Percentiles rank a stretch among this genome's conserved stretches.
Conservation (phyloP, 441 rosid species). For the Croton setiger region DNA sequence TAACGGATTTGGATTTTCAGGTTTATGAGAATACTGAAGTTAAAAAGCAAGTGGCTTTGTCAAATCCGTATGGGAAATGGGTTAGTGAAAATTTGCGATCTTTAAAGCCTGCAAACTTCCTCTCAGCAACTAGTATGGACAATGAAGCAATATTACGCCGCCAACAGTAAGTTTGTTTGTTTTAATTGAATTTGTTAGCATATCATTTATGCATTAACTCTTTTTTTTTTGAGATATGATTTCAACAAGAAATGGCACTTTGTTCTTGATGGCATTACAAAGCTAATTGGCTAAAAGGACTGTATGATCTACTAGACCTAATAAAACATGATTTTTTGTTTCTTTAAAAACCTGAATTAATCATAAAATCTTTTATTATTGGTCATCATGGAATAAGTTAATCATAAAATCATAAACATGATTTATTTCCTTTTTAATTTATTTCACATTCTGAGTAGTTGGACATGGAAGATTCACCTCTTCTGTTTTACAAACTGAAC, state of each 20-base stretch:
- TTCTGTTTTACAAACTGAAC: not conserved
- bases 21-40: slow-evolving; percentile 97
- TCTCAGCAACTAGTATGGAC: slow-evolving; percentile 69
- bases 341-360: not conserved
- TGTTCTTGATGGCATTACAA: not conserved
- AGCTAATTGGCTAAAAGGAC: no score
- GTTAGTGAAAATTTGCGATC: slow-evolving; percentile 69
- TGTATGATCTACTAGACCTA: not conserved
- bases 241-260: not conserved
- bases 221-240: not conserved
- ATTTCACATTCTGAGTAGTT: not conserved
- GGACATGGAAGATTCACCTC: not conserved
- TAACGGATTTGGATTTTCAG: slow-evolving; percentile 38
- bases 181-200: slow-evolving; percentile 14
- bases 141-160: slow-evolving; percentile 74
- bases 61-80: slow-evolving; percentile 92
- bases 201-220: not conserved
- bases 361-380: not conserved
- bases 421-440: not conserved
- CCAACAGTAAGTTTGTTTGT: slow-evolving; percentile 72
- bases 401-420: no score
- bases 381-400: not conserved
- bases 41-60: slow-evolving; percentile 77
- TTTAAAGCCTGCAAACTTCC: slow-evolving; percentile 69
- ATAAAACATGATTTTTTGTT: not conserved